Evolutionary conservation across 768 basidiomycete genomes (phyloP).

Genomic region (Termitomyces titanicus): DNA sequence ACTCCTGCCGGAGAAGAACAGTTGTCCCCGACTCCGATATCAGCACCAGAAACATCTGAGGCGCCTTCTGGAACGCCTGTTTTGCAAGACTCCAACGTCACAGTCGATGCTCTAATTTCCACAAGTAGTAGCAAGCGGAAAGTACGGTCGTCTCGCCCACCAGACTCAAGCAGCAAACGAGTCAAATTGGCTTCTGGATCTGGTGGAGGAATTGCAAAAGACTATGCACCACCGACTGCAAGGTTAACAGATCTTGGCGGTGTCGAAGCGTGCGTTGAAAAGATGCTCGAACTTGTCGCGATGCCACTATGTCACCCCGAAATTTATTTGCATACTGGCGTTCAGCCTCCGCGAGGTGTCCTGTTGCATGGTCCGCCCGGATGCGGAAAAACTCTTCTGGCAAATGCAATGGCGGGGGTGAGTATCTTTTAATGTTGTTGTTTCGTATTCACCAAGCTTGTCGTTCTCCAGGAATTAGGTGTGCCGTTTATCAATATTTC

Average conservation of each 20-base stretch:
- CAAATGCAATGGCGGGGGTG: constrained; percentile 94
- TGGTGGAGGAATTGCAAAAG: constrained; percentile 43
- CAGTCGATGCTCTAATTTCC: constrained; percentile 9
- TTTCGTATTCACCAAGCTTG: background rate
- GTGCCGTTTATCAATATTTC: constrained; percentile 93
- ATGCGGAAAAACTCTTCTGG: constrained; percentile 93
- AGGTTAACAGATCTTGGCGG: constrained; percentile 88
- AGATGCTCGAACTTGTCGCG: constrained; percentile 93
- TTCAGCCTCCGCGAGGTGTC: constrained; percentile 89
- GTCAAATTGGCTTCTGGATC: constrained; percentile 34
- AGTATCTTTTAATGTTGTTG: constrained; percentile 21
- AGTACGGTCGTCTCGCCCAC: constrained; percentile 46
- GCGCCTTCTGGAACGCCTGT: constrained; percentile 7
- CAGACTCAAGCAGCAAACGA: constrained; percentile 57
- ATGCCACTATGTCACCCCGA: constrained; percentile 96
- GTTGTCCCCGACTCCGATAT: constrained; percentile 3
- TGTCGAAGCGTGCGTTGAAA: constrained; percentile 80
- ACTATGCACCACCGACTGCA: constrained; percentile 68
- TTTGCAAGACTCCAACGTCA: constrained; percentile 9
- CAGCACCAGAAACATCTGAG: constrained; percentile 18
- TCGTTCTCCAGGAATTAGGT: constrained; percentile 67
- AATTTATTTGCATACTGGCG: constrained; percentile 90
- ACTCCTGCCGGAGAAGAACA: constrained; percentile 22
- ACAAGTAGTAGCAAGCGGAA: constrained; percentile 56
- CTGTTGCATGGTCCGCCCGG: constrained; percentile 94